Conservation (phyloP, 768 basidiomycete species). For the Termitomyces bulborhizus region DNA sequence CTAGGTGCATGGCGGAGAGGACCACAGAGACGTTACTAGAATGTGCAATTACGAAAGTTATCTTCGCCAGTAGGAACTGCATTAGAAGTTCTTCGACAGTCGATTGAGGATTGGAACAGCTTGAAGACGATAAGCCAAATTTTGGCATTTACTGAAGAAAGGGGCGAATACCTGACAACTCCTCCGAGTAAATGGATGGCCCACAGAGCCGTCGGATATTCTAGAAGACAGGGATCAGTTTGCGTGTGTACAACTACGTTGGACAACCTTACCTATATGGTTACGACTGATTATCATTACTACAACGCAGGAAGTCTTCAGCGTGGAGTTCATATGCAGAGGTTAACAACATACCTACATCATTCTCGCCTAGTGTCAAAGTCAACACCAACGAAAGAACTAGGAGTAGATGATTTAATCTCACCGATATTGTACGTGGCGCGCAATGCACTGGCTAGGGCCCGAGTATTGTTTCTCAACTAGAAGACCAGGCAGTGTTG, state of each 20-base stretch:
- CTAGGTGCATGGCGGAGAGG: constrained; percentile 27
- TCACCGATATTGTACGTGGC: constrained; percentile 23
- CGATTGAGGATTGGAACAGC: constrained; percentile 50
- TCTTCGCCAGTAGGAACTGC: constrained; percentile 39
- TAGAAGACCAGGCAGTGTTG: constrained; percentile 4
- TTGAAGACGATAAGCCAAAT: constrained; percentile 15
- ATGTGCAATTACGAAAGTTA: constrained; percentile 38
- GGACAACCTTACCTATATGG: constrained; percentile 33
- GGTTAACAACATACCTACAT: constrained; percentile 36
- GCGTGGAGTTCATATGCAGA: not conserved
- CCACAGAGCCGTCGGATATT: constrained; percentile 45
- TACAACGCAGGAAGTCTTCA: constrained; percentile 13
- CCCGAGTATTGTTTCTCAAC: constrained; percentile 27
- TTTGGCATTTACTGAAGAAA: not conserved
- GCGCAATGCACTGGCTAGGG: constrained; percentile 29
- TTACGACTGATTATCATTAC: constrained; percentile 52
- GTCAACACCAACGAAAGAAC: not conserved
- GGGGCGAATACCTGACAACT: constrained; percentile 38
- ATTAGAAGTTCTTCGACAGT: constrained; percentile 46
- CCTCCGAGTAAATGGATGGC: constrained; percentile 45
- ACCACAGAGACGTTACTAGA: constrained; percentile 31
- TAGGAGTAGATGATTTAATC: not conserved
- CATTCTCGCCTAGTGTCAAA: constrained; percentile 32
- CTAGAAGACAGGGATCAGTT: constrained; percentile 17
- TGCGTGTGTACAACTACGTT: not conserved